Base-by-base conservation (phyloP, 1,284 basidiomycete genomes). In the Fomitopsis betulina region DNA sequence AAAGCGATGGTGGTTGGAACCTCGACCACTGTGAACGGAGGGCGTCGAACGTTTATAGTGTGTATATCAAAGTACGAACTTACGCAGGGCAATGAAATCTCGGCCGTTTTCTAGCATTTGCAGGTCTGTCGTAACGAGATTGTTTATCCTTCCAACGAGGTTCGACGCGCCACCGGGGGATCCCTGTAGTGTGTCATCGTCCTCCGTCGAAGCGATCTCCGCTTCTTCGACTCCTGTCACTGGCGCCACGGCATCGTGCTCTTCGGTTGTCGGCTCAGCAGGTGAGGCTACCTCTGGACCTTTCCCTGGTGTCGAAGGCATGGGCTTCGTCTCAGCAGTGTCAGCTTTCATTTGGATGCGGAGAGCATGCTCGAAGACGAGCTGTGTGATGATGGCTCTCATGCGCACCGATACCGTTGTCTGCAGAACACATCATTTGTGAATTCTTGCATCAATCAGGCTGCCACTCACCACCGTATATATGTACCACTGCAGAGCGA, bases 281-380 rank as follows among this genome's bases (percentile, higher is more conserved):
- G 70, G 58, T 37, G 69, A 70, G 2, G 66, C 64, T 30, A 61
- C 69, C 30, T 71, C 69, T 0, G 70, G 68, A 0, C 72, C 68
- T 13, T 55, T 57, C 4, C 57, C 61, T 4, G 62, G 61, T 5
- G 63, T 65, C 3, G 65, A 60, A 23, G 60, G 63, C 15, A 37
- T 39, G 30, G 53, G 38, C n/a, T 47, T 13, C 17, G 61, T 60
- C 7, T 68, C 69, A n/a, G n/a, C 45, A 4, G 45, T 30, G 61
- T 80, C 76, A 5, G 79, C 76, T 63, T 81, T 82, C 70, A 89
- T 77, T n/a, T 87, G 77, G 52, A 89, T 81, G 27, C 84, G 78
- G 3, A 89, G 73, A 4, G 85, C 75, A 63, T 89, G 87, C 57
- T 87, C 84, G 64, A 89, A 87, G 10, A 89, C 70, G 2, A 89